Base-by-base conservation (phyloP, 169 alveolate species). In the Besnoitia besnoiti region DNA sequence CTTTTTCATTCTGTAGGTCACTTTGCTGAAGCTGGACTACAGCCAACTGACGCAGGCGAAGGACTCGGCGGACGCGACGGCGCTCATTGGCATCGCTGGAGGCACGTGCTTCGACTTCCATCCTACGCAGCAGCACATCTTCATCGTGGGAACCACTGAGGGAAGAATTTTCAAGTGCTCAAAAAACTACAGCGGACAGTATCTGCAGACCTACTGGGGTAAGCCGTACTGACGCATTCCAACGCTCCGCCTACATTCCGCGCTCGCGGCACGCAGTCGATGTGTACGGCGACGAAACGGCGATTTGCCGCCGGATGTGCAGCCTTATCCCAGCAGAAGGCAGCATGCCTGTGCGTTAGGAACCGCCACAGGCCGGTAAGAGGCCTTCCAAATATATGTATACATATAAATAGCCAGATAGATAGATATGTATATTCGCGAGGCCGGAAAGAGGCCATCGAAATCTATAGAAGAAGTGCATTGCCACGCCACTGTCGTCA, bases 71-170 rank as follows among this genome's bases (percentile, higher is more conserved):
- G 93, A 84, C 0, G 73, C 94, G 67, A 80, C 94, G 7, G 87
- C 94, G 33, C 77, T 62, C 35, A 79, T 91, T 40, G 55, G 91
- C 37, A 82, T 82, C 62, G 94, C 94, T 33, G 98, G 98, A 33
- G 98, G 98, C 79, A 97, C 97, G 96, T 97, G 98, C 95, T 97
- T 98, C 91, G 98, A 97, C 91, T 98, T 98, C 95, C 96, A 97
- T 94, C 96, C 97, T 75, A 95, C 75, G 44, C 77, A 49, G 87
- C 89, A 87, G 14, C 98, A 98, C 87, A 95, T 97, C 51, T 98
- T 98, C 96, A 92, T 98, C 50, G 98, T 98, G 47, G 99, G 99
- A 82, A 98, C 99, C 7, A 99, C 97, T 92, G 99, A 98, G 95
- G 99, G 99, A 10, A 96, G 96, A 89, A 97, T 98, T 55, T 98